Evolutionary conservation across 139 green algal genomes (phyloP), one percentile per base, ranked within the genome.

Genomic region (Dunaliella primolecta): DNA sequence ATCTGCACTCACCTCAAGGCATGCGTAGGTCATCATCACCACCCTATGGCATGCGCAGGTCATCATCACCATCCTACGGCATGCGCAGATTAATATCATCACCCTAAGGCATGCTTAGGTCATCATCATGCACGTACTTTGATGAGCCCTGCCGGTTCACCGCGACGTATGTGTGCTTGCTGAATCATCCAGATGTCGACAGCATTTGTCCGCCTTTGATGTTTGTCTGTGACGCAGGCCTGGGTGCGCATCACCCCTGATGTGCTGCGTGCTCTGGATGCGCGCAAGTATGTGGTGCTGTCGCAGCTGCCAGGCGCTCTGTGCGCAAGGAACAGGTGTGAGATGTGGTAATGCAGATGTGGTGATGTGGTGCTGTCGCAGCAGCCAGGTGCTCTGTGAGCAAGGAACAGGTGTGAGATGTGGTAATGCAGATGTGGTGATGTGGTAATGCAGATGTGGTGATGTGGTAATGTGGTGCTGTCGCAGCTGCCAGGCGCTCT

Each of bases 201-300:
- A n/a, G n/a, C n/a, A n/a, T n/a, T 3, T 80, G 75, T 38, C 24
- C 75, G 1, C 33, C 29, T 11, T 36, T 38, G 29, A 80, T 11
- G n/a, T 31, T 77, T 77, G 71, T 32, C 2, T 36, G 1, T 20
- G 30, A 2, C 7, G 36, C 90, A 89, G 64, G 86, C 86, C 1
- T 93, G 89, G 89, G 87, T 91, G 78, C 77, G 84, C 27, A 84
- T 89, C 30, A 89, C 85, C 29, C 78, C 83, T 0, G 11, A 75
- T n/a, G 84, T 91, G 46, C 72, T 86, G 76, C 30, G 38, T 1
- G 84, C 78, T 3, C 55, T 93, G 3, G 84, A 89, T n/a, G 21
- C 25, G 2, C 34, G n/a, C 31, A 81, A 75, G 3, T 89, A 82
- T 46, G 82, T 90, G 37, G 82, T 55, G 37, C 86, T 92, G 1